Evolutionary conservation across 805 yeast genomes (phyloP), one percentile per base, ranked within the genome.

Genomic region (Wickerhamomyces queroliae): DNA sequence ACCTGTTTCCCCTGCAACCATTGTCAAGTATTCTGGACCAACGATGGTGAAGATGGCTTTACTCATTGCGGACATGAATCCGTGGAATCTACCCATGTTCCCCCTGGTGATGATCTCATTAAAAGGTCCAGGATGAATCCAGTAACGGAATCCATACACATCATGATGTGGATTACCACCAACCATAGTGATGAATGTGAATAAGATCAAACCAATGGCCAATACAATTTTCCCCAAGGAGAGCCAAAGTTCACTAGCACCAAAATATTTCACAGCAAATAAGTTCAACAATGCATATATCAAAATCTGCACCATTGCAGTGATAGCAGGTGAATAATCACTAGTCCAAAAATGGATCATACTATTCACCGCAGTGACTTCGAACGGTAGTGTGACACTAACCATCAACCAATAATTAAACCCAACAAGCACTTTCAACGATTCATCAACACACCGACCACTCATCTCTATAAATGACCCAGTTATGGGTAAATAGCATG

Each of bases 21-120:
- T 79, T 3, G 90, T 72, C 26, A 87, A 75, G 50, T 83, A 83
- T 60, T 87, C 96, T 4, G 95, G 93, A 1, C 95, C 95, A 7
- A 83, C 84, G 48, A 83, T 76, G 15, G 91, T 81, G 57, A 83
- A 87, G 31, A 82, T 66, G 8, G 93, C 95, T 47, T 77, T 78
- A 42, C 75, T 69, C 38, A 84, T 62, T 44, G 89, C 82, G 1
- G 81, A 73, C 55, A 83, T 61, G 51, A 83, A 83, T 0, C 93
- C 95, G 46, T 80, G 75, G 50, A 81, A 80, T 45, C 79, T 62
- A n/a, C 91, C 91, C 48, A 72, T 52, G 1, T 58, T 50, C 1
- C 90, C 89, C 12, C 70, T 61, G 11, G 74, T 72, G 33, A 67
- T 59, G 51, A 71, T 73, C 45, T 67, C 67, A 22, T 77, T 79